Evolutionary conservation across 768 basidiomycete species (phyloP), one percentile per base, ranked within the genome.

Genomic region (Crepidotus variabilis): DNA sequence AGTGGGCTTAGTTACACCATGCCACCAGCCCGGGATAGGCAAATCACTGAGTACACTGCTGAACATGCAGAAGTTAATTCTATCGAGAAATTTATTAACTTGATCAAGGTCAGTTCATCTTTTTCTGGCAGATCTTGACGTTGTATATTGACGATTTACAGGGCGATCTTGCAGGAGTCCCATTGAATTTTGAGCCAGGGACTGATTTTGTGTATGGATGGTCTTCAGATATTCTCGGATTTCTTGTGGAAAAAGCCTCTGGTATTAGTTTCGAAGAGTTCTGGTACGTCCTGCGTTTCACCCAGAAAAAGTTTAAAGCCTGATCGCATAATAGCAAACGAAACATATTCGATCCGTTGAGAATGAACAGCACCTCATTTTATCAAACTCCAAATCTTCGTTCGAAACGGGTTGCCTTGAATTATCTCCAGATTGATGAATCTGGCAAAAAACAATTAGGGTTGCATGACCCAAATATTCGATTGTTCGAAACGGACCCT

Each of bases 171-270:
- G 63, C 67, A 6, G 66, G 62, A 2, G 54, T 67, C 48, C 67
- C 64, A 6, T 47, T 71, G 2, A 60, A 63, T 34, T 68, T 67
- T 48, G 70, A 73, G 39, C 72, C 72, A 1, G 72, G 72, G 10
- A 64, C 63, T 1, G 63, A 65, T 51, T 73, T 70, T 65, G 22
- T 51, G 63, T 72, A 72, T 55, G 71, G 71, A 6, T 68, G 52
- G 55, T 70, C 66, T 34, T 61, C 64, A 28, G 71, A 72, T 53
- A 58, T 63, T 10, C 60, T 71, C 21, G 72, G 71, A 0, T 69
- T 72, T 36, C 56, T 72, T 18, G 59, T 74, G 16, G 69, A 72
- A 54, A 67, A 66, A 51, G 39, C 69, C 0, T 63, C 67, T 6
- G 69, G 69, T 3, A 59, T 67, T 47, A 67, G 60, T 10, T 57